Base-by-base conservation (phyloP, 2,329 filamentous ascomycete species). In the Fusarium mundagurra region DNA sequence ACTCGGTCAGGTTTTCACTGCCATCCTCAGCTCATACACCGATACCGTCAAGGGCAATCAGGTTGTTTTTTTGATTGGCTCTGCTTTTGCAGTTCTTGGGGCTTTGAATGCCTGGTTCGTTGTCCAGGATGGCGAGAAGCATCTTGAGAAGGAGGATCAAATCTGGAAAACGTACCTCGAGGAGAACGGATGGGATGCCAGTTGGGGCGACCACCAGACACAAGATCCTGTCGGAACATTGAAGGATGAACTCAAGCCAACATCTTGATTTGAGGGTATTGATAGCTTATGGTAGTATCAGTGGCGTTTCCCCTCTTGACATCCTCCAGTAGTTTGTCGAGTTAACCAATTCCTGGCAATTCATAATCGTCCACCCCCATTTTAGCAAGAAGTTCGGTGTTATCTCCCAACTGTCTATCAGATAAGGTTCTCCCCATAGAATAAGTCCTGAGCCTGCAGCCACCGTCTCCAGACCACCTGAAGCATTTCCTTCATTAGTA, bases 131-230 rank as follows among this genome's bases (percentile, higher is more conserved):
- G 64, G 64, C 1, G 50, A 67, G 3, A 67, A 67, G 5, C 24
- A 65, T 5, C 24, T 67, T 1, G 64, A 65, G 3, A 65, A 65
- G 16, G 64, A 67, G n/a, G 64, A 67, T 18, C 43, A 43, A 4
- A 58, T 67, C 10, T 67, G 64, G 64, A 67, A 67, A 4, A 7
- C 11, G 1, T 67, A 67, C 24, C 61, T 67, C 0, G 8, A 12
- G 3, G 50, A 36, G 10, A 16, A 67, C 24, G 50, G 64, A 11
- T 58, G 64, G 61, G 41, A 58, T 67, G 64, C 47, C 0, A 67
- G 14, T 8, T 67, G 64, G 64, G 64, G 64, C 24, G 64, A 67
- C 0, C 29, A 61, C 3, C 34, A 61, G 20, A 61, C 61, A 8
- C 53, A 50, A n/a, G 61, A 64, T 24, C 61, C 61, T 18, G 20